Evolutionary conservation across 352 stramenopile genomes (phyloP).

Genomic region (Phytophthora sojae): DNA sequence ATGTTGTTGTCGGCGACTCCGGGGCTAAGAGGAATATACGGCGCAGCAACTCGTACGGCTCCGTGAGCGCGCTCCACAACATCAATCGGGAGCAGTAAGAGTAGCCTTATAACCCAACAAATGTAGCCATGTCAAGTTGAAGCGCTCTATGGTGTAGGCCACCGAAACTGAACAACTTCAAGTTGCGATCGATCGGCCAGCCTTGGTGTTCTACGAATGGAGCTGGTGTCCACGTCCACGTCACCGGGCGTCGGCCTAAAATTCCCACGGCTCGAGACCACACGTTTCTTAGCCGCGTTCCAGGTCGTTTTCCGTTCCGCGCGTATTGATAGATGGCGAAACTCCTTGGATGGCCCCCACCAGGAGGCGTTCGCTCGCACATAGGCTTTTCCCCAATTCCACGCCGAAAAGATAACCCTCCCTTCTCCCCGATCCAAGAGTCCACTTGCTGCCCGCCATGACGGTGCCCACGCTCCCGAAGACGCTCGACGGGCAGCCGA

Average conservation of each 20-base stretch:
- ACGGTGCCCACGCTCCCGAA: constrained; percentile 28
- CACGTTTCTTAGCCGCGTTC: constrained; percentile 21
- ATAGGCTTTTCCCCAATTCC: constrained; percentile 19
- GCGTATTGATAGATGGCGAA: constrained; percentile 29
- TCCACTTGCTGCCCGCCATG: constrained; percentile 11
- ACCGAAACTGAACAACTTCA: constrained; percentile 23
- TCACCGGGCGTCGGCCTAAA: constrained; percentile 10
- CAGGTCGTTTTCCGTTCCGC: constrained; percentile 15
- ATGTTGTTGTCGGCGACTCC: constrained; percentile 3
- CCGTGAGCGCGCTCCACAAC: constrained; percentile 20
- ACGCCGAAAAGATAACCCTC: constrained; percentile 9
- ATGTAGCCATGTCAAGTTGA: constrained; percentile 21
- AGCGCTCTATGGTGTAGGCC: constrained; percentile 12
- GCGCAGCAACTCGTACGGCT: constrained; percentile 37
- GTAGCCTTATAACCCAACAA: constrained; percentile 3
- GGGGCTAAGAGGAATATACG: constrained; percentile 13
- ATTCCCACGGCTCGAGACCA: not conserved
- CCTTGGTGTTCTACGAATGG: constrained; percentile 25
- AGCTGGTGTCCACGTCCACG: constrained; percentile 3
- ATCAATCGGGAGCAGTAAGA: constrained; percentile 31
- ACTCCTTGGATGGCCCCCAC: constrained; percentile 3
- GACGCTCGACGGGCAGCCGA: constrained; percentile 19
- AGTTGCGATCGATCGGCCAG: constrained; percentile 8
- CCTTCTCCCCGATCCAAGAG: not conserved
- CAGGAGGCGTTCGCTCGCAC: constrained; percentile 10